Conservation (phyloP, 371 early-diverging fungal species). For the Blakeslea trispora region DNA sequence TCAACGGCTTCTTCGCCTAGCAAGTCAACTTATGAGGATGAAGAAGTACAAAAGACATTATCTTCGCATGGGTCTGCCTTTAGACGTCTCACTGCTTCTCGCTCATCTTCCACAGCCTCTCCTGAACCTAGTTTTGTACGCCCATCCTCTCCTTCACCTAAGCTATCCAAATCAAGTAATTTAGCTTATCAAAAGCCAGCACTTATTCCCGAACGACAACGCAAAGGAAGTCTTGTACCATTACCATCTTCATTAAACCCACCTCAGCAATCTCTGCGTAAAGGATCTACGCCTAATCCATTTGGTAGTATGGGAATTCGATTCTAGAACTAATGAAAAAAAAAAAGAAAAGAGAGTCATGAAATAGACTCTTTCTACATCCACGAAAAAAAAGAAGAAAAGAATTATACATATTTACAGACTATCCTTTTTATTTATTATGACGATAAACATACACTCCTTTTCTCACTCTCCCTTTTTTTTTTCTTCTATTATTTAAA, state of each 20-base stretch:
- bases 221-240: slow-evolving; percentile 25
- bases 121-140: slow-evolving; percentile 9
- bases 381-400: too few species aligned
- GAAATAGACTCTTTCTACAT: too few species aligned
- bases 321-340: slow-evolving; percentile 11
- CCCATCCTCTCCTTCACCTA: slow-evolving; percentile 12
- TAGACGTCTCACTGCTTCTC: slow-evolving; percentile 23
- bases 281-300: slow-evolving; percentile 11
- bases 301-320: slow-evolving; percentile 22
- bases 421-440: too few species aligned
- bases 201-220: slow-evolving; percentile 16
- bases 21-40: slow-evolving; percentile 10
- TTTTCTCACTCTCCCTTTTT: too few species aligned
- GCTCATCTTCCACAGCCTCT: slow-evolving; percentile 18
- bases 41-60: neutral
- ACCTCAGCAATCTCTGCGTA: slow-evolving; percentile 3
- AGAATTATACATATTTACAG: neutral
- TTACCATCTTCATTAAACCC: slow-evolving; percentile 1
- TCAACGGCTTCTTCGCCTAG: neutral
- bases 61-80: slow-evolving; percentile 5
- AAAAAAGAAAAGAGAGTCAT: too few species aligned
- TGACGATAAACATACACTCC: too few species aligned
- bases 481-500: too few species aligned
- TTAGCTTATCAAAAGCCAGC: slow-evolving; percentile 8
- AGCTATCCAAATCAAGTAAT: slow-evolving; percentile 24